A percentile compares a stretch with the other conserved stretches of the same genome.
Evolutionary conservation across 1,284 basidiomycete genomes (phyloP).

Genomic region (Cutaneotrichosporon dermatis): DNA sequence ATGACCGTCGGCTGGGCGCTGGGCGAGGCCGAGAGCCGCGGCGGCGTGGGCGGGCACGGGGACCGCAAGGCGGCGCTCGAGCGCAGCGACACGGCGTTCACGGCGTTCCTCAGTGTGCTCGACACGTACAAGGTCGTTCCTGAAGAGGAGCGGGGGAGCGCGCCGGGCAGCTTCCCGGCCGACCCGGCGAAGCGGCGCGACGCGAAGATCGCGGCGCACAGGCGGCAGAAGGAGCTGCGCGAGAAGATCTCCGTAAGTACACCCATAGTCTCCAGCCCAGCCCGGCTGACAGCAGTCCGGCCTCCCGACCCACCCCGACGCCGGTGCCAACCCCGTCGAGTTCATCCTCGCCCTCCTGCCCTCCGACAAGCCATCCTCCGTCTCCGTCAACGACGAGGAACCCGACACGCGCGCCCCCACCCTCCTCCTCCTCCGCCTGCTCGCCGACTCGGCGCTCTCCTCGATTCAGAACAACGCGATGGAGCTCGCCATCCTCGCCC

Average conservation of each 20-base stretch:
- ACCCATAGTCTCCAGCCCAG: neutral
- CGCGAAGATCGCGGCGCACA: constrained; percentile 80
- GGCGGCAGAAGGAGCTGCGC: constrained; percentile 73
- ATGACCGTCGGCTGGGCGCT: constrained; percentile 68
- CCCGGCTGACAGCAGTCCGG: constrained; percentile 51
- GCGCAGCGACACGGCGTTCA: constrained; percentile 60
- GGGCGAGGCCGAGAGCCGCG: constrained; percentile 66
- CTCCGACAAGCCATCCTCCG: constrained; percentile 16
- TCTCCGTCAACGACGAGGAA: constrained; percentile 51
- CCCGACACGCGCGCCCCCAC: constrained; percentile 64
- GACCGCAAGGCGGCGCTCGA: constrained; percentile 60
- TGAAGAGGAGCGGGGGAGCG: constrained; percentile 32
- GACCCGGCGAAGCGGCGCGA: constrained; percentile 71
- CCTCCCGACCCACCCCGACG: constrained; percentile 51
- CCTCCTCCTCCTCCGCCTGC: constrained; percentile 66
- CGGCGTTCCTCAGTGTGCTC: constrained; percentile 57
- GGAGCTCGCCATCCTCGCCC: constrained; percentile 61
- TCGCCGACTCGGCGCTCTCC: constrained; percentile 64
- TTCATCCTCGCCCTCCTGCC: constrained; percentile 36
- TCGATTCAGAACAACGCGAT: constrained; percentile 66
- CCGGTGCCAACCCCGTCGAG: constrained; percentile 36
- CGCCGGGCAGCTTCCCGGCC: constrained; percentile 51
- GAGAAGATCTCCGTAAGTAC: constrained; percentile 60
- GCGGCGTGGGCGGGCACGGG: constrained; percentile 58
- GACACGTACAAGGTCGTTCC: constrained; percentile 58